These are phyloP conservation scores for Geranium rotundifolium DNA, from an alignment of 345 rosid species.

Conservation along the genomic window DNA sequence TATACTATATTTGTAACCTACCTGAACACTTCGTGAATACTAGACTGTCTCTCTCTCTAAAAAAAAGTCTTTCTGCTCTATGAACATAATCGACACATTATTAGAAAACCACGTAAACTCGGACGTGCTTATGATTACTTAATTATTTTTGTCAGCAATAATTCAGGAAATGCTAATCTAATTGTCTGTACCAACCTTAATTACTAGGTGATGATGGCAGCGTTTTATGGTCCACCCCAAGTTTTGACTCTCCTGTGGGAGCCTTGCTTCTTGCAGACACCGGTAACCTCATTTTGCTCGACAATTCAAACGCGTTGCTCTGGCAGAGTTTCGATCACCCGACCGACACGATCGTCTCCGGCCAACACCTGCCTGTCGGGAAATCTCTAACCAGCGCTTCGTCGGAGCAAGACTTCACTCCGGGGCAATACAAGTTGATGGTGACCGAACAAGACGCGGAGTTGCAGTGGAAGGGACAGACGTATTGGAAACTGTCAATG, in stretches of 20 bases:
- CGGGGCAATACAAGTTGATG: slow-evolving; percentile 6
- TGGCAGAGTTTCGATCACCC: slow-evolving; percentile 18
- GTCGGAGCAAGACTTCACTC: background rate
- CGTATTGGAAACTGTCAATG: slow-evolving; percentile 77
- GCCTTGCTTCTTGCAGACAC: slow-evolving; percentile 11
- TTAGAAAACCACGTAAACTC: too few relatives aligned
- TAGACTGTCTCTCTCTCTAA: too few relatives aligned
- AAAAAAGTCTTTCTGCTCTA: too few relatives aligned
- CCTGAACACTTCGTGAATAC: too few relatives aligned
- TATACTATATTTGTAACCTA: too few relatives aligned
- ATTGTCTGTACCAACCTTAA: too few relatives aligned
- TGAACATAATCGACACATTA: too few relatives aligned
- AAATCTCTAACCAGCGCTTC: background rate
- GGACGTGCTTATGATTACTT: too few relatives aligned
- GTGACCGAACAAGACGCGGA: slow-evolving; percentile 9
- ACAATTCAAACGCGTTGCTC: slow-evolving; percentile 4
- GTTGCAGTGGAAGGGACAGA: slow-evolving; percentile 46
- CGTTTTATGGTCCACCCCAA: slow-evolving; percentile 11
- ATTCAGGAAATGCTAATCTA: too few relatives aligned
- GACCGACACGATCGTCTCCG: slow-evolving; percentile 11
- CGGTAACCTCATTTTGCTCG: slow-evolving; percentile 16
- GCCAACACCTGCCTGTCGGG: slow-evolving; percentile 11
- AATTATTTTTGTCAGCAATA: too few relatives aligned
- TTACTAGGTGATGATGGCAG: slow-evolving; percentile 19
- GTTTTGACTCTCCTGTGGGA: background rate